These are phyloP conservation scores for Lophium mytilinum DNA, from an alignment of 495 filamentous ascomycete genomes.

Conservation along the genomic window DNA sequence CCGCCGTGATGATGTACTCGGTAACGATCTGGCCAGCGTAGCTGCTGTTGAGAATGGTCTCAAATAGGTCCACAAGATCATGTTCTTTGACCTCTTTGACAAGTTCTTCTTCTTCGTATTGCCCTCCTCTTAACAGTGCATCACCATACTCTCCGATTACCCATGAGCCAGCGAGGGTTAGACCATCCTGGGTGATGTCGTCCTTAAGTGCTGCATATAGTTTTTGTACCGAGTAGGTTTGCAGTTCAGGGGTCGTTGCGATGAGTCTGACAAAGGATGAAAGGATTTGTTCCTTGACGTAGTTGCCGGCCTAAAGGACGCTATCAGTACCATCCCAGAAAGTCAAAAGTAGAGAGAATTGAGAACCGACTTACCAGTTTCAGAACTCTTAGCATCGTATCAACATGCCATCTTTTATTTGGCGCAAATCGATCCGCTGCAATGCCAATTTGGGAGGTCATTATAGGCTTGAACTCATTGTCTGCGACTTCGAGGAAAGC, in stretches of 20 bases:
- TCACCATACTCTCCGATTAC: constrained; percentile 97
- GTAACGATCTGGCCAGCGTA: constrained; percentile 82
- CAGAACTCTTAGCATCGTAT: constrained; percentile 92
- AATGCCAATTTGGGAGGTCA: constrained; percentile 96
- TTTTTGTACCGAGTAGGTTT: constrained; percentile 95
- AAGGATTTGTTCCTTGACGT: constrained; percentile 94
- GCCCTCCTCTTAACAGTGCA: constrained; percentile 72
- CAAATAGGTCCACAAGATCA: constrained; percentile 85
- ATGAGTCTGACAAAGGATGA: constrained; percentile 95
- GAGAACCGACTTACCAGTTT: constrained; percentile 45
- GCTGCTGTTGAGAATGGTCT: constrained; percentile 83
- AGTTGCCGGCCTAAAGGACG: constrained; percentile 61
- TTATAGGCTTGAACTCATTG: constrained; percentile 95
- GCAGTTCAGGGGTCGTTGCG: constrained; percentile 86
- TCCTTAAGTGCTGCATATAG: constrained; percentile 83
- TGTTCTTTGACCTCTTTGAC: constrained; percentile 83
- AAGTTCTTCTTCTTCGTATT: constrained; percentile 92
- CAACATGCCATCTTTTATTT: constrained; percentile 95
- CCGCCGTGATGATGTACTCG: constrained; percentile 90
- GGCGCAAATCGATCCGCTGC: constrained; percentile 93
- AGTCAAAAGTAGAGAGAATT: too few species aligned
- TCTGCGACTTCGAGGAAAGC: constrained; percentile 95
- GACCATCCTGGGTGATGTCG: constrained; percentile 92
- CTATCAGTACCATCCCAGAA: too few species aligned
- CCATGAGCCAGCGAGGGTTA: constrained; percentile 93